phyloP scores from a whole-genome alignment of 75 land plant genomes.

The Ceratopteris richardii region DNA sequence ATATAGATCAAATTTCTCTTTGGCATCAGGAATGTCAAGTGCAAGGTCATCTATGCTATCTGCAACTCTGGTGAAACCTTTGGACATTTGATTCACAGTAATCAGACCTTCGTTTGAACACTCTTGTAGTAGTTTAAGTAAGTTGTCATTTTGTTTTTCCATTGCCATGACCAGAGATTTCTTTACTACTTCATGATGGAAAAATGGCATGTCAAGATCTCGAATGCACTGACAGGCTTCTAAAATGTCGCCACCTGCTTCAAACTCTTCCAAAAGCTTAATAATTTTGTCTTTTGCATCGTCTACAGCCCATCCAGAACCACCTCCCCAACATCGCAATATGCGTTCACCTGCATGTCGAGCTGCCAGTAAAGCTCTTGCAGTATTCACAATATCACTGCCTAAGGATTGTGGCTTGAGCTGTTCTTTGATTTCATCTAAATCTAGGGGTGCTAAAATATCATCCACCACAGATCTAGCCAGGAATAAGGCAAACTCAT shows the following conservation, averaged over 20 bases:
- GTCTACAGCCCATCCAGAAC: slow-evolving; percentile 34
- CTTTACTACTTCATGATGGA: slow-evolving; percentile 52
- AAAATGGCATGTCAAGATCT: slow-evolving; percentile 44
- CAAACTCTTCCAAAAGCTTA: slow-evolving; percentile 45
- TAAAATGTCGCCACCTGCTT: slow-evolving; percentile 26
- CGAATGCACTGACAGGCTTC: slow-evolving; percentile 41
- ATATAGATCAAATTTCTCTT: slow-evolving; percentile 53
- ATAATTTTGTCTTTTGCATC: slow-evolving; percentile 43
- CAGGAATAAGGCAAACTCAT: slow-evolving; percentile 34
- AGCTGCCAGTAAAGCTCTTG: slow-evolving; percentile 30
- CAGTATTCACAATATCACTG: slow-evolving; percentile 28
- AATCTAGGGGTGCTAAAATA: slow-evolving; percentile 32
- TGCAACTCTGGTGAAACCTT: slow-evolving; percentile 64
- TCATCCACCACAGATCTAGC: slow-evolving; percentile 51
- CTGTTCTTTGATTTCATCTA: slow-evolving; percentile 36
- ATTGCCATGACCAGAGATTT: slow-evolving; percentile 37
- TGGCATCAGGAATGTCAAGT: slow-evolving; percentile 79
- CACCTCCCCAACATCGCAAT: slow-evolving; percentile 48
- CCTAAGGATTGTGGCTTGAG: slow-evolving; percentile 18
- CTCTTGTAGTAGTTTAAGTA: slow-evolving; percentile 59
- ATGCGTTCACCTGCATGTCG: slow-evolving; percentile 45
- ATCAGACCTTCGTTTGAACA: slow-evolving; percentile 81
- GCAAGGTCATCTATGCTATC: slow-evolving; percentile 78
- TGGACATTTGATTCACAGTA: slow-evolving; percentile 82
- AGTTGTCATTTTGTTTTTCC: slow-evolving; percentile 41